phyloP scores from a whole-genome alignment of 139 green algal genomes.

The Chlamydomonas sphaeroides region DNA sequence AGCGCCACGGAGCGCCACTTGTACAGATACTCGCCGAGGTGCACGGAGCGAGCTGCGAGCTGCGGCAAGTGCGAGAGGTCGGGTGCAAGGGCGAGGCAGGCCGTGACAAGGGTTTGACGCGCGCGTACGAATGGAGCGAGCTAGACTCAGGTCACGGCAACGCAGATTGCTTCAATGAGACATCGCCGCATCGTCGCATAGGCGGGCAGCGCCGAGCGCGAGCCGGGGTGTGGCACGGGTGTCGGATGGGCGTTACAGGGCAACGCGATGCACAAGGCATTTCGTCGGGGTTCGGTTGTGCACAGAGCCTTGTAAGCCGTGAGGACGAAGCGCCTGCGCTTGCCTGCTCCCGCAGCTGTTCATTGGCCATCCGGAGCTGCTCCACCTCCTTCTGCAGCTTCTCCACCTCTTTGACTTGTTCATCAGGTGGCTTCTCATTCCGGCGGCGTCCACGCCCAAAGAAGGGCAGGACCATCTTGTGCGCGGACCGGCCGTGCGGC shows the following conservation, averaged over 20 bases:
- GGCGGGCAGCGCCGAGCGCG: too few species aligned
- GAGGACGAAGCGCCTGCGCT: neutral
- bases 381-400: constrained; percentile 15
- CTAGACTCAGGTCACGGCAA: too few species aligned
- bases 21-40: constrained; percentile 42
- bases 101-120: neutral
- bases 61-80: neutral
- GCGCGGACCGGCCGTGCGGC: too few species aligned
- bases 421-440: neutral
- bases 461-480: constrained; percentile 5
- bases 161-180: neutral
- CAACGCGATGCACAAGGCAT: neutral
- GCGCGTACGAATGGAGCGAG: neutral
- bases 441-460: neutral
- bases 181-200: too few species aligned
- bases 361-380: constrained; percentile 6
- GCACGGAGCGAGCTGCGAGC: constrained; percentile 16
- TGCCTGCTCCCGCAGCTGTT: constrained; percentile 34
- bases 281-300: neutral
- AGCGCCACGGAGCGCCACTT: constrained; percentile 37
- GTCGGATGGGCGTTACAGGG: neutral
- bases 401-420: neutral
- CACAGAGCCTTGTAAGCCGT: neutral
- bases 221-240: neutral
- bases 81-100: too few species aligned